Conservation (phyloP, 768 basidiomycete species). For the Rhodotorula graminis region DNA sequence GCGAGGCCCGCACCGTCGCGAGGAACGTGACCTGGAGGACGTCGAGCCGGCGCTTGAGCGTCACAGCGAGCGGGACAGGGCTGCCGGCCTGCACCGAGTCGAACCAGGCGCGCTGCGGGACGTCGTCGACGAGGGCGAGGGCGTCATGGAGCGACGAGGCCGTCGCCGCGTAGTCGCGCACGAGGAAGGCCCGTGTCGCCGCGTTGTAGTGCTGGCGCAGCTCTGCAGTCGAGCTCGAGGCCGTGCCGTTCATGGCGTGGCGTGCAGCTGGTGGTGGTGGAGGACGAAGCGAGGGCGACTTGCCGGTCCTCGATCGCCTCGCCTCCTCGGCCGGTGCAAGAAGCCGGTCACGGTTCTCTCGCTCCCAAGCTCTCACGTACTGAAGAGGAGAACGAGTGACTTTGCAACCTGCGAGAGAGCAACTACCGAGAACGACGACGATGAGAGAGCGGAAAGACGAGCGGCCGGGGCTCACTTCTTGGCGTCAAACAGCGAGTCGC, state of each 20-base stretch:
- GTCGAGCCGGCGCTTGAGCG: constrained; percentile 18
- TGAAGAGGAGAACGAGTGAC: too few species aligned
- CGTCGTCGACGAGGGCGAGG: neutral
- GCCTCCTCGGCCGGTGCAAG: too few species aligned
- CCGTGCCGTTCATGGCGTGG: neutral
- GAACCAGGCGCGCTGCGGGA: constrained; percentile 9
- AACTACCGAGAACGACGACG: too few species aligned
- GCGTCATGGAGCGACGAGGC: constrained; percentile 15
- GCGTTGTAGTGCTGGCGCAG: constrained; percentile 21
- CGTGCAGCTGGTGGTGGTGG: too few species aligned
- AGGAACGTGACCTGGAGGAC: constrained; percentile 32
- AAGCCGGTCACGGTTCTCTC: neutral
- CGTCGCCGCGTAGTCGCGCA: constrained; percentile 22
- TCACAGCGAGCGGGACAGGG: neutral
- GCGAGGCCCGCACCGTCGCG: constrained; percentile 29
- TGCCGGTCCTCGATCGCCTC: neutral
- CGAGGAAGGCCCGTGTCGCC: constrained; percentile 29
- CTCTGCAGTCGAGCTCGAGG: neutral
- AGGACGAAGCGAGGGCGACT: neutral
- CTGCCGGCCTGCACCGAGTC: neutral
- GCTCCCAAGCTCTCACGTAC: too few species aligned
- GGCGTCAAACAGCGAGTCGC: constrained; percentile 32
- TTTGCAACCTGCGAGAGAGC: too few species aligned
- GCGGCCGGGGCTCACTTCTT: neutral
- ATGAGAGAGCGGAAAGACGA: too few species aligned